A percentile compares a stretch with the other conserved stretches of the same genome.
These are phyloP conservation scores for Gentiana straminea DNA, from an alignment of 257 asterid species.

Conservation along the genomic window DNA sequence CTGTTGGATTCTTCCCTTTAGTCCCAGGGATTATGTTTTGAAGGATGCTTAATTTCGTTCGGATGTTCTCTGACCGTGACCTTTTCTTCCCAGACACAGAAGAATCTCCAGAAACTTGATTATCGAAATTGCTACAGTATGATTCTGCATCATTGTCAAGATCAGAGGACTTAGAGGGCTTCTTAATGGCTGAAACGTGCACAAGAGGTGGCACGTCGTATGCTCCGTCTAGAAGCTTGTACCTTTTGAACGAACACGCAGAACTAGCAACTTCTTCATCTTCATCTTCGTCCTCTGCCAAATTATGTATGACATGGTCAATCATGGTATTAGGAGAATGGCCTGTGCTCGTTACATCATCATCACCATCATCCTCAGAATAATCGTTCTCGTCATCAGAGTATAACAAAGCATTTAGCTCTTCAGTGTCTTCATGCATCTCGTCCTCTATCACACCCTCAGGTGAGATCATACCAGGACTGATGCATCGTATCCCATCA, in stretches of 20 bases:
- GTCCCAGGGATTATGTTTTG: slow-evolving; percentile 45
- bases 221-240: slow-evolving; percentile 50
- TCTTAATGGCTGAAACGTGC: slow-evolving; percentile 17
- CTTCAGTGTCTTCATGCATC: slow-evolving; percentile 56
- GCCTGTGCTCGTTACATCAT: slow-evolving; percentile 67
- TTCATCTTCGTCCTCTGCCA: slow-evolving; percentile 11
- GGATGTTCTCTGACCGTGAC: slow-evolving; percentile 36
- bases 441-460: slow-evolving; percentile 22
- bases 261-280: slow-evolving; percentile 53
- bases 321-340: slow-evolving; percentile 24
- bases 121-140: slow-evolving; percentile 17
- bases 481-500: slow-evolving; percentile 22
- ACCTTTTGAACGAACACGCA: slow-evolving; percentile 43
- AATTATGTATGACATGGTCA: slow-evolving; percentile 5
- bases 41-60: slow-evolving; percentile 34
- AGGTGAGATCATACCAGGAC: slow-evolving; percentile 13
- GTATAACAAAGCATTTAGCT: slow-evolving; percentile 63
- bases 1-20: slow-evolving; percentile 39
- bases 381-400: slow-evolving; percentile 38
- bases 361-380: slow-evolving; percentile 32
- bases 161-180: slow-evolving; percentile 13
- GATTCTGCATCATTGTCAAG: slow-evolving; percentile 29
- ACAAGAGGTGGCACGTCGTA: slow-evolving; percentile 40
- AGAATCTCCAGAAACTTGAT: slow-evolving; percentile 10
- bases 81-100: slow-evolving; percentile 13